Base-by-base conservation (phyloP, 805 yeast species). In the Ogataea nakhonphanomensis region DNA sequence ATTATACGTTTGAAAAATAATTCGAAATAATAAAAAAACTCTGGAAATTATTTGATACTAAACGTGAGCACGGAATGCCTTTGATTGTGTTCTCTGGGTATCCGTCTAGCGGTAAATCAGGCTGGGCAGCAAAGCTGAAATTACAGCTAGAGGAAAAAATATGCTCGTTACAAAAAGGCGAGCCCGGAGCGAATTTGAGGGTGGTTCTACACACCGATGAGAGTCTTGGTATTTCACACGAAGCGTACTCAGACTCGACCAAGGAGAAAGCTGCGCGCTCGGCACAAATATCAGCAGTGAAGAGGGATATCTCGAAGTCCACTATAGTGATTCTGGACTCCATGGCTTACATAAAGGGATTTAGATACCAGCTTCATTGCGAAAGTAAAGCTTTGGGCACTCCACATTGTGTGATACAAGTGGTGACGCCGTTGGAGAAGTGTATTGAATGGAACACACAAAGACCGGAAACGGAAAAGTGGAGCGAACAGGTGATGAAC, bases 341-440 rank as follows among this genome's bases (percentile, higher is more conserved):
- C 1, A 69, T 89, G 53, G 80, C 86, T 29, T 93, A 93, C 59
- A 93, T 93, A 54, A 93, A 93, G 58, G 99, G 99, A 0, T 89
- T 90, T 60, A 70, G 99, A 45, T 93, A 93, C 63, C 99, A 93
- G 62, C 69, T 93, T 38, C 89, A 79, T 60, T 90, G 97, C 62
- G 99, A 93, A 61, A 90, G 96, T 27, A 91, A 90, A 59, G 83
- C 88, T 1, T 69, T 80, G 21, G 72, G 79, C 12, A 89, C 97
- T 1, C 81, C 93, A 2, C 83, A 86, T 48, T 84, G 95, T 55
- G 84, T 90, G 27, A 68, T 91, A 2, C 90, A 91, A 46, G 81
- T 85, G 1, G 74, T 89, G 52, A 77, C 84, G 12, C 81, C 96
- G 0, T 50, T 73, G 4, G 81, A 76, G 1, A 66, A 66, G 11